Evolutionary conservation across 108 stramenopile species (phyloP).

Genomic region (Phaeodactylum tricornutum): DNA sequence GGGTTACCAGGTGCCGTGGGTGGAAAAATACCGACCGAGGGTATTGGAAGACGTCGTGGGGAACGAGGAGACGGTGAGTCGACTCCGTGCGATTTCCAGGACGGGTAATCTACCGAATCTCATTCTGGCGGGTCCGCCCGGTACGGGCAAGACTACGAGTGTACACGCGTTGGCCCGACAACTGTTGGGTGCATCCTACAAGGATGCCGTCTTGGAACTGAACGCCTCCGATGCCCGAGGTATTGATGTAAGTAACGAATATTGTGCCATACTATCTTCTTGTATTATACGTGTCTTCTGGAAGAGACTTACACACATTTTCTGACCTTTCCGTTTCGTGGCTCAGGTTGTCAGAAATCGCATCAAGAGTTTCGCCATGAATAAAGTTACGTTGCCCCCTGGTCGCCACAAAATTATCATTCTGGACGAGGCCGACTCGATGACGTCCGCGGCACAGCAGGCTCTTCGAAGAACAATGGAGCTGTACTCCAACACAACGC

Average conservation of each 20-base stretch:
- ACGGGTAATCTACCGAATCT: conserved; percentile 98
- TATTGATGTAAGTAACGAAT: conserved; percentile 77
- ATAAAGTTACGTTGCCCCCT: conserved; percentile 72
- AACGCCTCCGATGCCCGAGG: conserved; percentile 98
- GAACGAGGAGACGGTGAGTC: conserved; percentile 90
- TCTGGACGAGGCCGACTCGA: conserved; percentile 97
- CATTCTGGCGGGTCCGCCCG: conserved; percentile 86
- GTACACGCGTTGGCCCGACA: conserved; percentile 86
- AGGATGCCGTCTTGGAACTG: conserved; percentile 74
- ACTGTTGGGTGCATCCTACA: conserved; percentile 72
- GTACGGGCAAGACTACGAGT: conserved; percentile 62
- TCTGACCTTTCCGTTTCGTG: too few species aligned
- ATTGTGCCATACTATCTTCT: too few species aligned
- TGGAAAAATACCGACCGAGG: conserved; percentile 93
- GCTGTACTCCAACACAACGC: conserved; percentile 92
- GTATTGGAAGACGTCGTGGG: conserved; percentile 88
- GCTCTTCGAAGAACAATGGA: conserved; percentile 97
- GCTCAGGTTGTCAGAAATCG: conserved; percentile 94
- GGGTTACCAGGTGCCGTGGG: conserved; percentile 87
- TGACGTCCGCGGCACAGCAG: conserved; percentile 98
- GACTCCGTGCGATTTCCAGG: conserved; percentile 86
- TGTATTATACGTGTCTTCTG: conserved; percentile 7
- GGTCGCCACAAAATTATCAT: conserved; percentile 96
- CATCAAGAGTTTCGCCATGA: conserved; percentile 98
- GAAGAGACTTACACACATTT: too few species aligned